Percentiles rank a stretch among this genome's conserved stretches.
Conservation (phyloP, 2,329 filamentous ascomycete genomes). For the Hypocrella siamensis region DNA sequence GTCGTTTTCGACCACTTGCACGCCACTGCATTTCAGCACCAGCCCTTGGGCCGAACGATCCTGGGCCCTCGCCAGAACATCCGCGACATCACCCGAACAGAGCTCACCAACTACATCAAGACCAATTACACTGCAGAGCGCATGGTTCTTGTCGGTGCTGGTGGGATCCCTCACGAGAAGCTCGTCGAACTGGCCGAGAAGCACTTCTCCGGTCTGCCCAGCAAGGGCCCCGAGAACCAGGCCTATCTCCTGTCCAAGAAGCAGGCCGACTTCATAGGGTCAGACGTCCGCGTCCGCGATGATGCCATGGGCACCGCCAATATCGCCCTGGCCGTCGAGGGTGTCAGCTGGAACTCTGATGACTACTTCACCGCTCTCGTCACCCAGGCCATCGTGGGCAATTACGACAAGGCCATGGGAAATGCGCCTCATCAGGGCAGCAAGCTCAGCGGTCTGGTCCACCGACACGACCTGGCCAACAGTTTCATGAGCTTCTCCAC, state of each 20-base stretch:
- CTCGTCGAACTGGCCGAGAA: constrained; percentile 94
- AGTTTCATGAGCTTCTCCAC: constrained; percentile 99
- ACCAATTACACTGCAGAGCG: constrained; percentile 99
- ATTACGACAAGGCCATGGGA: constrained; percentile 98
- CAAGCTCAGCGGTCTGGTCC: constrained; percentile 91
- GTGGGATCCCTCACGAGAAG: constrained; percentile 84
- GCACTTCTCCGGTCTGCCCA: constrained; percentile 73
- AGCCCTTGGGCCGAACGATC: constrained; percentile 94
- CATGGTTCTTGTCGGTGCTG: constrained; percentile 95
- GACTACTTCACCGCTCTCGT: constrained; percentile 98
- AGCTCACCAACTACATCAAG: constrained; percentile 94
- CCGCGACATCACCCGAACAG: constrained; percentile 79
- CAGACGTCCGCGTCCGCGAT: constrained; percentile 87
- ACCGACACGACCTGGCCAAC: constrained; percentile 91
- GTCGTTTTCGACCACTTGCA: constrained; percentile 99
- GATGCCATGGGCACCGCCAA: constrained; percentile 93
- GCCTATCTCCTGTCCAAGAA: constrained; percentile 67
- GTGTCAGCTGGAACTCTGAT: constrained; percentile 98
- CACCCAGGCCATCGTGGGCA: constrained; percentile 95
- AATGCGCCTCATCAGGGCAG: constrained; percentile 94
- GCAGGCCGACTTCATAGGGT: constrained; percentile 90
- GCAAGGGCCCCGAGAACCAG: constrained; percentile 57
- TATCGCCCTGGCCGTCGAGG: constrained; percentile 96
- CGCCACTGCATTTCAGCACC: constrained; percentile 92
- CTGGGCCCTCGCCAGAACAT: constrained; percentile 98